Evolutionary conservation across 192 early-diverging fungal species (phyloP).

Genomic region (Neocallimastix lanati): DNA sequence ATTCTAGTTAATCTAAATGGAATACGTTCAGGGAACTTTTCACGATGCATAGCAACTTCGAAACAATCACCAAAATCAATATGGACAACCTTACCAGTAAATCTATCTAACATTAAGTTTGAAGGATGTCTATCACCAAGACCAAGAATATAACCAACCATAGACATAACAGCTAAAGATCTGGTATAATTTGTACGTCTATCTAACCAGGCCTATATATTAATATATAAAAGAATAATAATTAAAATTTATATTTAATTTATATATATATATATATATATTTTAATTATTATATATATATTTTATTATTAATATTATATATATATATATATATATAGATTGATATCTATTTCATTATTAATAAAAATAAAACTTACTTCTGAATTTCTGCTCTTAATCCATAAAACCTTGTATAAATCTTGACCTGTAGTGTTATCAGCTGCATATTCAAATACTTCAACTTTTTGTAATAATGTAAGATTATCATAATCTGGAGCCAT

Average conservation of each 20-base stretch:
- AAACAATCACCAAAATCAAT: slow-evolving; percentile 98
- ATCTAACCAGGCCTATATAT: slow-evolving; percentile 60
- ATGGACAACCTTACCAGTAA: slow-evolving; percentile 83
- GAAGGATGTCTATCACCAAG: slow-evolving; percentile 91
- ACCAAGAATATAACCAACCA: slow-evolving; percentile 96
- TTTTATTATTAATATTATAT: too few species aligned
- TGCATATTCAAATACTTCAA: slow-evolving; percentile 86
- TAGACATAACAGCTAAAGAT: slow-evolving; percentile 90
- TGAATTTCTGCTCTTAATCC: slow-evolving; percentile 88
- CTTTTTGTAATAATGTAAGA: slow-evolving; percentile 66
- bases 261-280: too few species aligned
- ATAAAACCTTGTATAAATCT: slow-evolving; percentile 80
- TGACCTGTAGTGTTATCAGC: slow-evolving; percentile 74
- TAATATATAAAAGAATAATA: too few species aligned
- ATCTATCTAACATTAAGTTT: slow-evolving; percentile 78
- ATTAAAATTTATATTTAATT: too few species aligned
- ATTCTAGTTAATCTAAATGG: slow-evolving; percentile 98
- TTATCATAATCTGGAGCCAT: slow-evolving; percentile 86
- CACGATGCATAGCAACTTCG: slow-evolving; percentile 88
- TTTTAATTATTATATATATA: too few species aligned
- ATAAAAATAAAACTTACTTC: too few species aligned
- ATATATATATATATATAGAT: too few species aligned
- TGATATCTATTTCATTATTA: too few species aligned
- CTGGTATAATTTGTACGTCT: slow-evolving; percentile 86
- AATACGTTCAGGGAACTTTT: slow-evolving; percentile 91